Percentiles rank a stretch among this genome's conserved stretches.
phyloP scores from a whole-genome alignment of 2,329 filamentous ascomycete species.

The Aspergillus awamori region DNA sequence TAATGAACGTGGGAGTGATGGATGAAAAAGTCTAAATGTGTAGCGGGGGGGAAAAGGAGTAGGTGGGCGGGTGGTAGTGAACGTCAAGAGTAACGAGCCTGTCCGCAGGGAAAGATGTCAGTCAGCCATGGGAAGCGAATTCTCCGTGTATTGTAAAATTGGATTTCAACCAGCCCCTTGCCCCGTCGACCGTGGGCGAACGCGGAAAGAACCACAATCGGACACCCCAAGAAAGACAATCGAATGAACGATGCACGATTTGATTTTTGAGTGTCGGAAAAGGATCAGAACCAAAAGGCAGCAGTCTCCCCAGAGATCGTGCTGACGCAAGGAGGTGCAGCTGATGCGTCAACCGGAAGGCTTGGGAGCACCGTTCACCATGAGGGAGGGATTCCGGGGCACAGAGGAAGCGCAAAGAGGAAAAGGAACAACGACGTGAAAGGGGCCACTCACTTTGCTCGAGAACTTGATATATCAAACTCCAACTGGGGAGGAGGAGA shows the following conservation, averaged over 20 bases:
- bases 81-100: not conserved
- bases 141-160: constrained; percentile 15
- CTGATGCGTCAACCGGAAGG: constrained; percentile 14
- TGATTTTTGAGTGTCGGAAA: too few species aligned
- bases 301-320: constrained; percentile 10
- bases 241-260: constrained; percentile 7
- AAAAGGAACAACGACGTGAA: not conserved
- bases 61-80: constrained; percentile 8
- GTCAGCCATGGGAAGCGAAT: constrained; percentile 20
- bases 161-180: constrained; percentile 4
- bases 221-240: constrained; percentile 8
- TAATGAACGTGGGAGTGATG: constrained; percentile 18
- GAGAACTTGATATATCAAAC: constrained; percentile 5
- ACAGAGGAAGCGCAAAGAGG: not conserved
- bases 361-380: not conserved
- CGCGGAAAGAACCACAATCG: constrained; percentile 11
- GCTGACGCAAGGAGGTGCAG: constrained; percentile 24
- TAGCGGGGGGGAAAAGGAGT: not conserved
- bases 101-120: constrained; percentile 13
- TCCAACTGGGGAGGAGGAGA: not conserved
- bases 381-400: not conserved
- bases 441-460: constrained; percentile 15
- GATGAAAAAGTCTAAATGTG: constrained; percentile 11
- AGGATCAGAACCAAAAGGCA: constrained; percentile 6
- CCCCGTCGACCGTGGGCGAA: constrained; percentile 19